Evolutionary conservation across 495 filamentous ascomycete genomes (phyloP), one percentile per base, ranked within the genome.

Genomic region (Neurospora sp.): DNA sequence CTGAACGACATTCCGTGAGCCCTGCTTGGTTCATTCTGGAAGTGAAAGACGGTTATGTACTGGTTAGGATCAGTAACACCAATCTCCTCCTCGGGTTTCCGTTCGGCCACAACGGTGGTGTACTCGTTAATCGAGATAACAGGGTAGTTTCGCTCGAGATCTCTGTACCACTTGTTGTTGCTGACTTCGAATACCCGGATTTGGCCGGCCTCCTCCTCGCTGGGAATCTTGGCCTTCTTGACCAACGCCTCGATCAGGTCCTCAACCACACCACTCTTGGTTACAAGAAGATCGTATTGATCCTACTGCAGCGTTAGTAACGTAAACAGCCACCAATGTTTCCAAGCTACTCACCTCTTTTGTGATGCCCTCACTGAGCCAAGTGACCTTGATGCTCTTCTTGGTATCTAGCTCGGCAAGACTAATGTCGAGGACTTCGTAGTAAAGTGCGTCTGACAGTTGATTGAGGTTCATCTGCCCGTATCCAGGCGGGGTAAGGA

Each of bases 351-450:
- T 81, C 83, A 93, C 92, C 84, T 97, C 93, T 85, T 97, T 98
- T 6, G 88, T 86, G 74, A 97, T 92, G 35, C 96, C 96, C 73
- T 99, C 96, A 35, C 90, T 91, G 46, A 99, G 85, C 89, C 91
- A 93, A 8, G 86, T 92, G 48, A 99, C 82, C 79, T 92, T 94
- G 75, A 97, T 81, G 72, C 80, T 86, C 81, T 94, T 97, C 83
- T 96, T 94, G 39, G 91, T 94, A 76, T 99, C 96, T 42, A 94
- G 86, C 79, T 99, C 96, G 70, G 92, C 93, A 69, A 99, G 83
- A 73, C 93, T 97, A 83, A 97, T 94, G 69, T 99, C 96, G 39
- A 99, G 84, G 18, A 97, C 87, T 80, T 99, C 96, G 75, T 93
- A 98, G 80, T 89, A 97, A 39, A 99, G 83, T 10, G 90, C 88